Evolutionary conservation across 176 grass and related monocot genomes (phyloP).

Genomic region (Lolium multiflorum): DNA sequence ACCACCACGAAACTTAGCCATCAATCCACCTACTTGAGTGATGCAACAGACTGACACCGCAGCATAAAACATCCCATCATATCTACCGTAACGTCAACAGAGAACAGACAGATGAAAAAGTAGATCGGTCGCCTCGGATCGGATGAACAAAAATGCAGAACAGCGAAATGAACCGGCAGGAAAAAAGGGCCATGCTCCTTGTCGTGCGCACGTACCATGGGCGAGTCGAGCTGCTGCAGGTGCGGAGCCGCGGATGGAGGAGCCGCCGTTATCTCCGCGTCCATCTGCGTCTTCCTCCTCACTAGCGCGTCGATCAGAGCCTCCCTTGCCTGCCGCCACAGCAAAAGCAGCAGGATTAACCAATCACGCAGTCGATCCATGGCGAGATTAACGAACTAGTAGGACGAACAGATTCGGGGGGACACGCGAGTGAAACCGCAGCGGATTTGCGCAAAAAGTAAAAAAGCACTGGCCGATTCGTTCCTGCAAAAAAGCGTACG

Average conservation of each 20-base stretch:
- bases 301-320: not conserved
- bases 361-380: not conserved
- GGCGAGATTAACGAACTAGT: not conserved
- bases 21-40: not conserved
- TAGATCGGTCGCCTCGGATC: not conserved
- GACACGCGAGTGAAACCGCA: not conserved
- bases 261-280: conserved; percentile 40
- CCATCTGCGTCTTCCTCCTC: conserved; percentile 32
- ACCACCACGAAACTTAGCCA: not conserved
- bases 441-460: no score
- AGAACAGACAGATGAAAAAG: conserved; percentile 1
- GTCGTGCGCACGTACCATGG: conserved; percentile 42
- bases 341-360: conserved; percentile 16
- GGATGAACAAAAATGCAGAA: not conserved
- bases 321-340: conserved; percentile 7
- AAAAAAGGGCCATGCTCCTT: not conserved
- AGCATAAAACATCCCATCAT: not conserved
- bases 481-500: not conserved
- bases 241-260: conserved; percentile 20
- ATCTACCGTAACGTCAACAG: not conserved
- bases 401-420: not conserved
- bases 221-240: conserved; percentile 28
- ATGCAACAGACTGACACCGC: not conserved
- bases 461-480: no score
- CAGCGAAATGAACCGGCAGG: not conserved